Conservation (phyloP, 1,284 basidiomycete species). For the Golubevia pallescens region DNA sequence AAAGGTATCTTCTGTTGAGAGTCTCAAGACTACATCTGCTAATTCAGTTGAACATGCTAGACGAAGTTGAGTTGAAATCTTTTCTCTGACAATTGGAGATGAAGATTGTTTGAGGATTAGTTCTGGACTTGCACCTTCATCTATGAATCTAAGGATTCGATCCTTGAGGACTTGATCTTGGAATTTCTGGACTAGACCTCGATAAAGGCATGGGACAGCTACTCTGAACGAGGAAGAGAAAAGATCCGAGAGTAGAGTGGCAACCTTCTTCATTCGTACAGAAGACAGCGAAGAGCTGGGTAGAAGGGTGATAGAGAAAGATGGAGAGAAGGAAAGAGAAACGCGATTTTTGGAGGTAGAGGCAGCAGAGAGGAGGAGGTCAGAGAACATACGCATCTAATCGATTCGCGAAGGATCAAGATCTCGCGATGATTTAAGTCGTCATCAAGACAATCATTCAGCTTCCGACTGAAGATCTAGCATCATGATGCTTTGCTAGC, state of each 20-base stretch:
- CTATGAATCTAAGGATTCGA: slow-evolving; percentile 18
- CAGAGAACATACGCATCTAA: too few relatives aligned
- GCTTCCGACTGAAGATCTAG: too few relatives aligned
- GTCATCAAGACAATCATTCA: too few relatives aligned
- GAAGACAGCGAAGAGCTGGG: too few relatives aligned
- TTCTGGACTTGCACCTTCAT: slow-evolving; percentile 10
- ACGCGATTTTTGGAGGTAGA: too few relatives aligned
- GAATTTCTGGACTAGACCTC: slow-evolving; percentile 15
- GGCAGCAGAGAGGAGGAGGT: too few relatives aligned
- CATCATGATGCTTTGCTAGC: too few relatives aligned
- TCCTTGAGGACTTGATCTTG: slow-evolving; percentile 19
- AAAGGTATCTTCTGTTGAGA: slow-evolving; percentile 26
- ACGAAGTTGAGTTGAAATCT: slow-evolving; percentile 16
- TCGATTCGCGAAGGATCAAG: too few relatives aligned
- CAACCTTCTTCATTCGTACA: slow-evolving; percentile 8
- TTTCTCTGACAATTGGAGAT: not conserved
- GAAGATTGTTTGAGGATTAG: not conserved
- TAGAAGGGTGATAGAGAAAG: too few relatives aligned
- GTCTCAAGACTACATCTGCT: slow-evolving; percentile 14
- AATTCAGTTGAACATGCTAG: slow-evolving; percentile 19
- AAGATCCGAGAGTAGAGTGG: slow-evolving; percentile 14
- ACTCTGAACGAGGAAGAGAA: slow-evolving; percentile 13
- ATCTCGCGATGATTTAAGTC: too few relatives aligned
- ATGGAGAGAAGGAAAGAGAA: too few relatives aligned
- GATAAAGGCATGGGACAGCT: slow-evolving; percentile 13